These are phyloP conservation scores for Spizellomyces punctatus DNA, from an alignment of 192 early-diverging fungal genomes.

Conservation along the genomic window DNA sequence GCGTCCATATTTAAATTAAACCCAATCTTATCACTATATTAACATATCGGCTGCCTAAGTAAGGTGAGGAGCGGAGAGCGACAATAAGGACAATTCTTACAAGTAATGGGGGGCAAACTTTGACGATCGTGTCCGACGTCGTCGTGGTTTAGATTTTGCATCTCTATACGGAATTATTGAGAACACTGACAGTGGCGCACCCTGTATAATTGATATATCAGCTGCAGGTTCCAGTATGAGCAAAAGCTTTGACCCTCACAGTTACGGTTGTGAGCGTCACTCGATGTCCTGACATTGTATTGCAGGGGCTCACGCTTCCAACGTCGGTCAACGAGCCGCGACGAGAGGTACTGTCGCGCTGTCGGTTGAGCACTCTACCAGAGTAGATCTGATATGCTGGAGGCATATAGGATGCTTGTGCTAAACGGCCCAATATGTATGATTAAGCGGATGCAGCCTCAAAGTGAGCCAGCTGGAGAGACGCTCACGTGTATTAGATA, in stretches of 20 bases:
- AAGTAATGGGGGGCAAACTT: conserved; percentile 40
- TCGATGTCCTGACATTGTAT: conserved; percentile 11
- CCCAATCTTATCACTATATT: conserved; percentile 32
- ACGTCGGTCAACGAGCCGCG: conserved; percentile 5
- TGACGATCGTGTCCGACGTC: conserved; percentile 27
- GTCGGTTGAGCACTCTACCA: conserved; percentile 14
- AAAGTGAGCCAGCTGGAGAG: neutral
- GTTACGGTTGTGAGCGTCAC: conserved; percentile 22
- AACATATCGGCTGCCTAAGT: neutral
- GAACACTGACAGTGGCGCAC: conserved; percentile 39
- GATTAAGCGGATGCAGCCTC: too few relatives aligned
- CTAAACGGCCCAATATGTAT: neutral
- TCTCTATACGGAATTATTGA: conserved; percentile 40
- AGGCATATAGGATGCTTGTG: neutral
- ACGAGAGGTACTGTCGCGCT: conserved; percentile 8
- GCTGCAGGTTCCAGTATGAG: neutral
- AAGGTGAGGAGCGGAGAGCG: neutral
- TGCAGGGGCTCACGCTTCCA: neutral
- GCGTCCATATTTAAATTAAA: conserved; percentile 31
- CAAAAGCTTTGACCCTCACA: neutral
- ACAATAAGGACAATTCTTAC: conserved; percentile 12
- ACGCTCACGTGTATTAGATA: neutral
- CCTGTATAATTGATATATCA: conserved; percentile 1
- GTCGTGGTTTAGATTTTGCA: conserved; percentile 24
- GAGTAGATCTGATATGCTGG: conserved; percentile 29